Evolutionary conservation across 805 yeast species (phyloP), one percentile per base, ranked within the genome.

Genomic region (Candida maris): DNA sequence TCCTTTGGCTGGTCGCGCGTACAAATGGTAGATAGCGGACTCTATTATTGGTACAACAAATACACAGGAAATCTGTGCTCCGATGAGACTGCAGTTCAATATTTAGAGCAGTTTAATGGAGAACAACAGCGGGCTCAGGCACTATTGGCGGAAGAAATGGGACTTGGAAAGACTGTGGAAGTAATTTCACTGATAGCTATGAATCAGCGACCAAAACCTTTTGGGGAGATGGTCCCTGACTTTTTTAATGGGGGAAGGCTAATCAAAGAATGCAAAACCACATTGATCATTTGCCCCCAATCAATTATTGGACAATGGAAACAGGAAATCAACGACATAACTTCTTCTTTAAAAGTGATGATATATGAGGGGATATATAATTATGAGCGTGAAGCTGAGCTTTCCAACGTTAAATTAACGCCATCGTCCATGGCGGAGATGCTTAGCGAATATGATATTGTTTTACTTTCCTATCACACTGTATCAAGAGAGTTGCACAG

Each of bases 161-260:
- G 98, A 0, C 69, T 93, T 6, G 98, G 98, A 0, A 93, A 93
- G 54, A 91, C 98, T 0, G 79, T 93, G 4, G 98, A 93, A 56
- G 67, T 88, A 10, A 67, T 85, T 2, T 68, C 95, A 0, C 62
- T 91, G 26, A 61, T 83, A 0, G 53, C 78, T 2, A 52, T 79
- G 33, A 82, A 93, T 55, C 78, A 66, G 21, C 61, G 96, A 12
- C 68, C 71, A 1, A 19, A 16, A 3, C 34, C 38, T 2, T 37
- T 27, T 12, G 45, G 52, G 4, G 39, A 28, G 28, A 59, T 14
- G 54, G 61, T 48, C 39, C 56, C 38, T 37, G 75, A 59, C 61
- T 42, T 43, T 53, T 71, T 48, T 61, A 70, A 65, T 19, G 49
- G 49, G n/a, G 60, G 68, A 5, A 67, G 79, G 32, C 40, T 62